Base-by-base conservation (phyloP, 2,329 filamentous ascomycete species). In the Orbilia javanica region DNA sequence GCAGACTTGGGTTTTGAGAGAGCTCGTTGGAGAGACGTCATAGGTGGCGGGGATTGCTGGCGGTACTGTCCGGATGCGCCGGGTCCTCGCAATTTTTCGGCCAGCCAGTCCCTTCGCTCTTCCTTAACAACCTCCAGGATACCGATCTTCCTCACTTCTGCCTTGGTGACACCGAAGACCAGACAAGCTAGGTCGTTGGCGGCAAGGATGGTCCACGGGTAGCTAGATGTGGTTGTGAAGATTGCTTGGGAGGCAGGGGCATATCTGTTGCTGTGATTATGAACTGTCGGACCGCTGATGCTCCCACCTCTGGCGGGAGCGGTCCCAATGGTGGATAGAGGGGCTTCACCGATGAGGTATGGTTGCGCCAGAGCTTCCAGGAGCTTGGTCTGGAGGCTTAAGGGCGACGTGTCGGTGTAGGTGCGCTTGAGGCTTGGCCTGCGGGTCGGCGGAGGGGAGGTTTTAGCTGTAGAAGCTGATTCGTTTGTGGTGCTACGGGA, bases 161-260 rank as follows among this genome's bases (percentile, higher is more conserved):
- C 93, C 82, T 93, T 93, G n/a, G 94, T 97, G 8, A 99, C 93
- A n/a, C 96, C 96, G 85, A 98, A 99, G n/a, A 98, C 91, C 50
- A 99, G 87, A 84, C 96, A 99, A 18, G 96, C 96, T 60, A 99
- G 87, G 83, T 99, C 96, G 83, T 99, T 99, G 62, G 96, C 96
- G 2, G 96, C 93, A 66, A 97, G 89, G 76, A 99, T 97, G 0
- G 95, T 99, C 92, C 94, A 99, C 2, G 95, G 96, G 7, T 93
- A 89, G 80, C 92, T 90, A 13, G 92, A 88, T 84, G 97, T 93
- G n/a, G 96, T 99, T 6, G 95, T 96, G 83, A 99, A 99, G 72
- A 99, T 97, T 66, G 96, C 96, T 84, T 99, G 96, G 4, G 95
- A 93, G 48, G 93, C 93, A 6, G 94, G 94, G 13, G 92, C 91